Conservation (phyloP, 2,329 filamentous ascomycete species). For the Rutstroemia sp. region DNA sequence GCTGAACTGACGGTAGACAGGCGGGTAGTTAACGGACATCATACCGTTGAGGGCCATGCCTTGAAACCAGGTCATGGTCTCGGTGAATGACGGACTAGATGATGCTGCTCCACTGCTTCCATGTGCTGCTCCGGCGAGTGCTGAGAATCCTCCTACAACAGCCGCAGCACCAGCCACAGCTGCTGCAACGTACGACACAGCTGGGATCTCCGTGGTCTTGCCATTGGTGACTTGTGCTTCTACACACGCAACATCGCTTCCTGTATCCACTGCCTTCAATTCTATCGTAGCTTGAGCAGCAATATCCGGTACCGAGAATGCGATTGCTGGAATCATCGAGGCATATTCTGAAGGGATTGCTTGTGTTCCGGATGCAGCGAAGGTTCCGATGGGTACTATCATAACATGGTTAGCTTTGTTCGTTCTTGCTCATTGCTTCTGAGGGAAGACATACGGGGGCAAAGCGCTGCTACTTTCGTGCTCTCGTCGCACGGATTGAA, state of each 20-base stretch:
- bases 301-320: slow-evolving; percentile 85
- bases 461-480: slow-evolving; percentile 66
- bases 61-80: slow-evolving; percentile 87
- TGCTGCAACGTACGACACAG: slow-evolving; percentile 75
- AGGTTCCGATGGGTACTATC: slow-evolving; percentile 64
- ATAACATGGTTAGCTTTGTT: slow-evolving; percentile 13
- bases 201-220: slow-evolving; percentile 68
- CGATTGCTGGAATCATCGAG: slow-evolving; percentile 74
- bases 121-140: slow-evolving; percentile 53
- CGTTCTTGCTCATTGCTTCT: background rate
- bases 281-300: slow-evolving; percentile 76
- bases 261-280: slow-evolving; percentile 54
- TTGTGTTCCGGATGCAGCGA: slow-evolving; percentile 65
- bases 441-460: slow-evolving; percentile 52
- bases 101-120: slow-evolving; percentile 41
- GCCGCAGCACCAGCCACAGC: slow-evolving; percentile 82
- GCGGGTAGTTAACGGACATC: slow-evolving; percentile 83
- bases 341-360: slow-evolving; percentile 65
- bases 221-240: slow-evolving; percentile 78
- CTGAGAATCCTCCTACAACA: slow-evolving; percentile 62
- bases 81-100: slow-evolving; percentile 74
- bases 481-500: slow-evolving; percentile 74
- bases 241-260: slow-evolving; percentile 69
- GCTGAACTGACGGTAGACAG: slow-evolving; percentile 80
- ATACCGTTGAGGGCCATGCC: slow-evolving; percentile 93